These are phyloP conservation scores for Platanthera zijinensis DNA, from an alignment of 106 monocot species.

Conservation along the genomic window DNA sequence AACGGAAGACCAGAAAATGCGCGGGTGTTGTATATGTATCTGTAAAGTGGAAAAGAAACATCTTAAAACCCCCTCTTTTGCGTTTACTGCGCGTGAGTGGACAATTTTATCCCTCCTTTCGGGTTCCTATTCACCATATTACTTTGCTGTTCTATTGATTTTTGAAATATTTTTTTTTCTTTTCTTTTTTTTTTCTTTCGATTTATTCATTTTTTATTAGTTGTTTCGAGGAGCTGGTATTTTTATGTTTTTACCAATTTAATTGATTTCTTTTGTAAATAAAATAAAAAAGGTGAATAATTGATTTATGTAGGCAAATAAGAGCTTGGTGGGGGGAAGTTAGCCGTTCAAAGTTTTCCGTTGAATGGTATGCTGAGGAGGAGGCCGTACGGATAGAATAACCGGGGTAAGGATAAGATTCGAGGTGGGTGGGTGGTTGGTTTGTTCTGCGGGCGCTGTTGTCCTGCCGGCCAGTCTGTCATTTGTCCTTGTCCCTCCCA, in stretches of 20 bases:
- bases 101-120: neutral
- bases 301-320: too few species aligned
- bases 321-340: too few species aligned
- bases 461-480: too few species aligned
- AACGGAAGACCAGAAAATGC: neutral
- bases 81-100: neutral
- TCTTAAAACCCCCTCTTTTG: neutral
- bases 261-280: too few species aligned
- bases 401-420: too few species aligned
- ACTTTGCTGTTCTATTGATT: neutral
- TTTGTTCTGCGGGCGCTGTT: too few species aligned
- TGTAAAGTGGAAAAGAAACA: neutral
- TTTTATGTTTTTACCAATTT: neutral
- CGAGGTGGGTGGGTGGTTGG: too few species aligned
- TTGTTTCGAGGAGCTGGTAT: neutral
- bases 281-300: too few species aligned
- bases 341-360: too few species aligned
- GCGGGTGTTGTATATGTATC: slow-evolving; percentile 3
- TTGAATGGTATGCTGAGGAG: too few species aligned
- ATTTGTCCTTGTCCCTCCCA: too few species aligned
- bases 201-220: neutral
- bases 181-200: neutral
- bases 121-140: neutral
- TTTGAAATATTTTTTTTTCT: neutral
- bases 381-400: too few species aligned